Conservation (phyloP, 805 yeast species). For the Candida silvicultrix region DNA sequence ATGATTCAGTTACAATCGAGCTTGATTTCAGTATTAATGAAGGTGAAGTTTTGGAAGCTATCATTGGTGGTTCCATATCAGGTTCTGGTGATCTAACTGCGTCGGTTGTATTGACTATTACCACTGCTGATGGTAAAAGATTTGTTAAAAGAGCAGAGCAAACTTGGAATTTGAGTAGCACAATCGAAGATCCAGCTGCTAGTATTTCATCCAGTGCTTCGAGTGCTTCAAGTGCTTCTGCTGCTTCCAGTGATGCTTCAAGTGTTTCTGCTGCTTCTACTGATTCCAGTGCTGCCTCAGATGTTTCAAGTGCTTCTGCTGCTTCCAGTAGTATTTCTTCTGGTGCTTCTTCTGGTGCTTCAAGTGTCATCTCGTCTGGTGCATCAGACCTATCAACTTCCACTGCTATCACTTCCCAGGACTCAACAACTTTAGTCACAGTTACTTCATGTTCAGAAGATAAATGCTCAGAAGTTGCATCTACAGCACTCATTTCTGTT, state of each 20-base stretch:
- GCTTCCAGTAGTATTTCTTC: too few relatives aligned
- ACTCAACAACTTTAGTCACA: slow-evolving; percentile 27
- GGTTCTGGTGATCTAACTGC: background rate
- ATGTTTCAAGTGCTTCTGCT: background rate
- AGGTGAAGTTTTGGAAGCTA: background rate
- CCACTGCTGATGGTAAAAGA: background rate
- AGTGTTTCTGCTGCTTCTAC: background rate
- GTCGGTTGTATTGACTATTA: background rate
- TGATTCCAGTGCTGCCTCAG: background rate
- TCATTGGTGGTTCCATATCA: background rate
- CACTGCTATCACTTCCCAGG: background rate
- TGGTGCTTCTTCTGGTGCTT: too few relatives aligned
- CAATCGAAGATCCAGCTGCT: background rate
- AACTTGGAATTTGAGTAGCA: background rate
- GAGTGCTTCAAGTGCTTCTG: background rate
- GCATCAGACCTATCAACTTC: background rate
- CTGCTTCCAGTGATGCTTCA: slow-evolving; percentile 1
- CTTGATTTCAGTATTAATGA: background rate
- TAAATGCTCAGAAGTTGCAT: slow-evolving; percentile 25
- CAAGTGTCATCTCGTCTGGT: too few relatives aligned
- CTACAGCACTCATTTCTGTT: slow-evolving; percentile 28
- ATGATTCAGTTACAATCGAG: background rate
- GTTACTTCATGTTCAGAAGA: slow-evolving; percentile 29
- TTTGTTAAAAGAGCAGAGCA: background rate
- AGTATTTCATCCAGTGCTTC: background rate